phyloP scores from a whole-genome alignment of 2,329 filamentous ascomycete species.

The Herpotrichia juniperi region DNA sequence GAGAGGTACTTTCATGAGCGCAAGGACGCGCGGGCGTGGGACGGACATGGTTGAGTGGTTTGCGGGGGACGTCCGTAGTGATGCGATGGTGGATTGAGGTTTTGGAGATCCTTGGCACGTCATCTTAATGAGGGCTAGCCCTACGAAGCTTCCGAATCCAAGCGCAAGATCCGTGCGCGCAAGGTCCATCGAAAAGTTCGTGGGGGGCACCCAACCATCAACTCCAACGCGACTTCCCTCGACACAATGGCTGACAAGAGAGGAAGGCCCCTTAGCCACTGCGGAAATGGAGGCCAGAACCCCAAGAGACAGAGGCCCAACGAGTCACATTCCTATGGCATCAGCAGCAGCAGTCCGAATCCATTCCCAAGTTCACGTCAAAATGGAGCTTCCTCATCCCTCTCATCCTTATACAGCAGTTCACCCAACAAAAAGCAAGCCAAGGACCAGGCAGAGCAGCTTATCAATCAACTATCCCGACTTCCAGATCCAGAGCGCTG shows the following conservation, averaged over 20 bases:
- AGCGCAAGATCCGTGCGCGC: too few species aligned
- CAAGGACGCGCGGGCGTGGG: slow-evolving; percentile 60
- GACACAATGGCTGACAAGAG: slow-evolving; percentile 4
- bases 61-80: not conserved
- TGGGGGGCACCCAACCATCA: not conserved
- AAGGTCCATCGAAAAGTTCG: too few species aligned
- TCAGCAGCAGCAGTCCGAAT: too few species aligned
- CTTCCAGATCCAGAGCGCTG: slow-evolving; percentile 20
- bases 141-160: too few species aligned
- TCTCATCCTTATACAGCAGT: not conserved
- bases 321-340: not conserved
- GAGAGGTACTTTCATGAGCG: slow-evolving; percentile 75
- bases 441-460: slow-evolving; percentile 4
- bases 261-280: slow-evolving; percentile 1
- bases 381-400: too few species aligned
- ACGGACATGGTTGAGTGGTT: slow-evolving; percentile 56
- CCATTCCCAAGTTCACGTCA: too few species aligned
- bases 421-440: not conserved
- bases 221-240: not conserved
- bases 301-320: slow-evolving; percentile 4
- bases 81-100: not conserved
- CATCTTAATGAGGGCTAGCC: too few species aligned
- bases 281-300: slow-evolving; percentile 2
- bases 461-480: slow-evolving; percentile 9
- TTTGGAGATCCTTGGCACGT: slow-evolving; percentile 18